Conservation (phyloP, 805 yeast species). For the Wickerhamomyces mucosus region DNA sequence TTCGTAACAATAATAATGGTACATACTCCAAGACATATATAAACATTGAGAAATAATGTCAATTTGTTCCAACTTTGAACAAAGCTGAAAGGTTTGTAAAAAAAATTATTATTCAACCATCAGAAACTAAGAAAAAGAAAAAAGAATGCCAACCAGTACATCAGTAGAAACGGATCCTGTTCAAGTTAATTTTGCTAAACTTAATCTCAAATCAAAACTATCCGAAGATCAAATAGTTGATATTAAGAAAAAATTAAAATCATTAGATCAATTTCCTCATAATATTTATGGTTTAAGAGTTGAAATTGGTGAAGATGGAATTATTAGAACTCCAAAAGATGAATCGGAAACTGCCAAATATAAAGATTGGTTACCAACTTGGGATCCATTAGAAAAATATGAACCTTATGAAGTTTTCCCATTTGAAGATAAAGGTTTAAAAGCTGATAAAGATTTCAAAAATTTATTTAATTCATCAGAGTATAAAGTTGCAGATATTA, state of each 20-base stretch:
- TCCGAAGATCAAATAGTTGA: background rate
- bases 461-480: constrained; percentile 3
- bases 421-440: constrained; percentile 6
- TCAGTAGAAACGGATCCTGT: too few species aligned
- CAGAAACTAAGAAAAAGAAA: background rate
- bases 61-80: too few species aligned
- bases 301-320: constrained; percentile 4
- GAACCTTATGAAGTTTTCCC: constrained; percentile 4
- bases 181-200: too few species aligned
- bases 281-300: constrained; percentile 3
- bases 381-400: constrained; percentile 8
- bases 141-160: background rate
- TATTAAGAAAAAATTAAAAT: background rate
- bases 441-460: constrained; percentile 3
- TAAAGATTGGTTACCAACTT: constrained; percentile 6
- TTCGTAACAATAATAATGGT: too few species aligned
- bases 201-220: background rate
- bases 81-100: too few species aligned
- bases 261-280: background rate
- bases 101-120: too few species aligned
- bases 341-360: constrained; percentile 1
- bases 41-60: too few species aligned
- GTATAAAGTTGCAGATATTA: background rate
- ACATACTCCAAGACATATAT: too few species aligned
- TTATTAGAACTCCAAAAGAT: constrained; percentile 1